Percentiles rank a stretch among this genome's conserved stretches.
These are phyloP conservation scores for Leccinum rimulosum DNA, from an alignment of 768 basidiomycete genomes.

Conservation along the genomic window DNA sequence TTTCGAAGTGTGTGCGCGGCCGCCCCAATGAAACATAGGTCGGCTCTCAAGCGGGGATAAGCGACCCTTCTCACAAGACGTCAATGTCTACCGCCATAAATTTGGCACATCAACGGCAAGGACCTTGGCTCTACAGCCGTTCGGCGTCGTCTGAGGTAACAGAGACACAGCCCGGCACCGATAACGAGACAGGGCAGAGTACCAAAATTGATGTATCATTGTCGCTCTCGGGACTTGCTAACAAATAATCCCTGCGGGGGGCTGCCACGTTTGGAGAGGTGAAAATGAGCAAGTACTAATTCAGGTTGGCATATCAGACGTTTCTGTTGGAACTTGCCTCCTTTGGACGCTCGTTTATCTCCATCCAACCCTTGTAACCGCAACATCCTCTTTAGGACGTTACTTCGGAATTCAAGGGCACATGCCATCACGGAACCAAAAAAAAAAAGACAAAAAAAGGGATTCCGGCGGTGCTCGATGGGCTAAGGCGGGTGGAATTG, in stretches of 20 bases:
- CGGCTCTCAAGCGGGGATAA: neutral
- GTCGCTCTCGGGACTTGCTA: constrained; percentile 1
- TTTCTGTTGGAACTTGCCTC: constrained; percentile 31
- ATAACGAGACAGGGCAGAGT: constrained; percentile 3
- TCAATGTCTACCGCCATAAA: constrained; percentile 2
- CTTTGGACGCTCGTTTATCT: constrained; percentile 20
- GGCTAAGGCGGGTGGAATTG: constrained; percentile 9
- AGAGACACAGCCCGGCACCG: constrained; percentile 20
- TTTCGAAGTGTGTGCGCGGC: neutral
- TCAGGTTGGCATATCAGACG: constrained; percentile 24
- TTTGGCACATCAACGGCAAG: neutral
- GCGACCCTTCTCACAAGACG: constrained; percentile 5
- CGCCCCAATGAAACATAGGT: constrained; percentile 9
- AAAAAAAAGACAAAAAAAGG: neutral
- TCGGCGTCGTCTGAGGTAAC: constrained; percentile 9
- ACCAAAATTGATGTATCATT: constrained; percentile 12
- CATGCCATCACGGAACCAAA: constrained; percentile 5
- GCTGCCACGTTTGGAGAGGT: constrained; percentile 19
- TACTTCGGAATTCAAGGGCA: neutral
- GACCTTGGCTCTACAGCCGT: neutral
- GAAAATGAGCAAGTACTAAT: constrained; percentile 23
- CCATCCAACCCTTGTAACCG: constrained; percentile 7
- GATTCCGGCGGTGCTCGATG: constrained; percentile 3
- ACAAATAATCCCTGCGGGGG: neutral
- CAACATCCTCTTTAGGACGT: constrained; percentile 6